phyloP scores from a whole-genome alignment of 805 yeast genomes.

The Lipomyces orientalis region DNA sequence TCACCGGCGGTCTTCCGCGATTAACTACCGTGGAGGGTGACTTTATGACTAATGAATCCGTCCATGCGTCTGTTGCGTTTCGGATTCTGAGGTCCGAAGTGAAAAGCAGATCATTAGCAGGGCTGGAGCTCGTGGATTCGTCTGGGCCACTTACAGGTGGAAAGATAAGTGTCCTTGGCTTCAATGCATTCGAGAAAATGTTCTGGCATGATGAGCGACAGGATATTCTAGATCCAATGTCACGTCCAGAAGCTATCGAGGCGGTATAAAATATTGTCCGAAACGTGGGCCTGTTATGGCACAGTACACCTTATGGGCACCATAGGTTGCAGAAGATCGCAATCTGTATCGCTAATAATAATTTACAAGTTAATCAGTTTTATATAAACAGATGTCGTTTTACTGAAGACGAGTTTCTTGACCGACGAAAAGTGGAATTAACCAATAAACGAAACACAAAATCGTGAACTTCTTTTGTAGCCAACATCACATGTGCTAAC shows the following conservation, averaged over 20 bases:
- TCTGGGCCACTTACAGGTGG: not conserved
- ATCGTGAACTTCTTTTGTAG: too few species aligned
- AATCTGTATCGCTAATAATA: too few species aligned
- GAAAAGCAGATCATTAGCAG: not conserved
- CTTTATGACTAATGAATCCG: conserved; percentile 12
- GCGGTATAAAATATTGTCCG: not conserved
- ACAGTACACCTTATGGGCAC: not conserved
- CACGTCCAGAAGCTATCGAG: not conserved
- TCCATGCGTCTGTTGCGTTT: conserved; percentile 21
- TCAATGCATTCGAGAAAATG: not conserved
- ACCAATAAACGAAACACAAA: too few species aligned
- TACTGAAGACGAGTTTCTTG: too few species aligned
- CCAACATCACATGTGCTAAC: too few species aligned
- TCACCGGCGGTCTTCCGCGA: not conserved
- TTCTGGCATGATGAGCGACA: conserved; percentile 7
- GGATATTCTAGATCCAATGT: not conserved
- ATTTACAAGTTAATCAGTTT: too few species aligned
- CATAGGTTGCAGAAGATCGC: too few species aligned
- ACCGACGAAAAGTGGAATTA: too few species aligned
- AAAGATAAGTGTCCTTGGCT: not conserved
- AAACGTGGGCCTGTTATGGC: not conserved
- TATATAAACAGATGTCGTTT: too few species aligned
- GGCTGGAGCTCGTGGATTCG: not conserved
- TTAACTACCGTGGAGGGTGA: not conserved
- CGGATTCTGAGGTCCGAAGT: conserved; percentile 6